These are phyloP conservation scores for Coemansia sp. DNA, from an alignment of 192 early-diverging fungal species.

Conservation along the genomic window DNA sequence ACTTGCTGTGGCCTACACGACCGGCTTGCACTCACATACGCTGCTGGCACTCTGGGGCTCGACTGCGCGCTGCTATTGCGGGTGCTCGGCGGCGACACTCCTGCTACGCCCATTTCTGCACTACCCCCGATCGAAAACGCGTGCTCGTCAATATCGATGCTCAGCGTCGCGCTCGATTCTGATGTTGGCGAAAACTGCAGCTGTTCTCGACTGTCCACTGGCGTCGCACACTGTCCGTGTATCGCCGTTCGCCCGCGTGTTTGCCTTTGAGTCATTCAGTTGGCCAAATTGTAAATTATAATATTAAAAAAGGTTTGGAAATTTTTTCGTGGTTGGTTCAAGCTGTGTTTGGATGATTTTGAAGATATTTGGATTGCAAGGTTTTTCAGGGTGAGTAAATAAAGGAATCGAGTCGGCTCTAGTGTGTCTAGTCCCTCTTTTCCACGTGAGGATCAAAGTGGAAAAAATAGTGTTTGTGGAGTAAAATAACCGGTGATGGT, in stretches of 20 bases:
- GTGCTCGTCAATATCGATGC: conserved; percentile 14
- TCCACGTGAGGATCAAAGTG: not conserved
- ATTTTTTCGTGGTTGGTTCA: not conserved
- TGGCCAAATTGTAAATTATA: not conserved
- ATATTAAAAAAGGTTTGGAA: not conserved
- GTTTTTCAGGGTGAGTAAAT: conserved; percentile 3
- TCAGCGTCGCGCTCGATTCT: conserved; percentile 9
- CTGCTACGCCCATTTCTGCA: conserved; percentile 14
- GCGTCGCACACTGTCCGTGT: conserved; percentile 8
- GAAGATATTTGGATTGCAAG: not conserved
- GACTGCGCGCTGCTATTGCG: conserved; percentile 34
- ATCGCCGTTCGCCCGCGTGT: not conserved
- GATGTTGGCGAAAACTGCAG: conserved; percentile 8
- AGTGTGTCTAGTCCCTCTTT: not conserved
- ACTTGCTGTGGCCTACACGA: conserved; percentile 10
- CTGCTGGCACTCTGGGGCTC: conserved; percentile 25
- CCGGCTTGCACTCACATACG: not conserved
- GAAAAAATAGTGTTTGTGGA: not conserved
- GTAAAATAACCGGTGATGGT: not conserved
- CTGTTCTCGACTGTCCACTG: not conserved
- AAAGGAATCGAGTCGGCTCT: conserved; percentile 3
- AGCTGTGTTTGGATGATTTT: conserved; percentile 3
- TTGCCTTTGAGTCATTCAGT: conserved; percentile 4
- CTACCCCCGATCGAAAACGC: not conserved
- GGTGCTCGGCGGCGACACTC: conserved; percentile 25